Base-by-base conservation (phyloP, 1,284 basidiomycete species). In the Kwoniella shivajii region DNA sequence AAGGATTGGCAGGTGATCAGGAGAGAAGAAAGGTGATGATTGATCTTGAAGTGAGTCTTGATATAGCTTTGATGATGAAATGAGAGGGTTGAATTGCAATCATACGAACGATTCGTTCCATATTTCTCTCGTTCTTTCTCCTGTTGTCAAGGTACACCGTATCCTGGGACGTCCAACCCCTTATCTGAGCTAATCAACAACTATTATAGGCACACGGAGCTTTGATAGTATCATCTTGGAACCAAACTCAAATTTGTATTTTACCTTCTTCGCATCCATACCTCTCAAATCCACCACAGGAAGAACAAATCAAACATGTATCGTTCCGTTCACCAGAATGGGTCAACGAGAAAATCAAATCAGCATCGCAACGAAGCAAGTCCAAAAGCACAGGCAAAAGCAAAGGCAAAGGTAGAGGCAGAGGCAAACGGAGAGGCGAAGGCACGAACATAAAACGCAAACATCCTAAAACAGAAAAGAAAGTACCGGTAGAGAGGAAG, bases 41-140 rank as follows among this genome's bases (percentile, higher is more conserved):
- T 9, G 37, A 42, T 31, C 60, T 67, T 5, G 65, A 67, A 50
- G 65, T 65, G 46, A 39, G 65, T 49, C 13, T 18, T 18, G 14
- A n/a, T n/a, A n/a, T n/a, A n/a, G n/a, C n/a, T n/a, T n/a, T n/a
- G n/a, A n/a, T n/a, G n/a, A n/a, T n/a, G n/a, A n/a, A n/a, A n/a
- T n/a, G n/a, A n/a, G n/a, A n/a, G n/a, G n/a, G n/a, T n/a, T n/a
- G n/a, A n/a, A n/a, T n/a, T n/a, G n/a, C n/a, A n/a, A n/a, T n/a
- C n/a, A n/a, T n/a, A n/a, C n/a, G n/a, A n/a, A n/a, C n/a, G n/a
- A n/a, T n/a, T n/a, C n/a, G n/a, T n/a, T n/a, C n/a, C n/a, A n/a
- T n/a, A n/a, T n/a, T n/a, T 29, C 4, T 4, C 9, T n/a, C 34
- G 16, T 31, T 37, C 24, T n/a, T n/a, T n/a, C n/a, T n/a, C n/a